Conservation (phyloP, 306 rosid genomes). For the Trifolium dubium region DNA sequence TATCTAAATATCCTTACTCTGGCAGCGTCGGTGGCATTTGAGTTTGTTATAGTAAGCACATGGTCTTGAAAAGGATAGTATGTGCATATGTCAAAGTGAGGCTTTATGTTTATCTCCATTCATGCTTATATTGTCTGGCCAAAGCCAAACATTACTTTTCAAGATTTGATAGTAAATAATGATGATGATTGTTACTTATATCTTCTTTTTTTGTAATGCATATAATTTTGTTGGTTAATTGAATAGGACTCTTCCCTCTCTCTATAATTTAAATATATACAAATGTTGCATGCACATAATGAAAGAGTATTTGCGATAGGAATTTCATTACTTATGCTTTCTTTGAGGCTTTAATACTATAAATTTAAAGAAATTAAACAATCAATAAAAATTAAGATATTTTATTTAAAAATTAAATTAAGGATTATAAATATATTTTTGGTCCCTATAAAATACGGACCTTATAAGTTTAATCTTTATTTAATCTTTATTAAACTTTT, state of each 20-base stretch:
- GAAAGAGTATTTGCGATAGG: not conserved
- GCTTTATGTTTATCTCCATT: conserved; percentile 7
- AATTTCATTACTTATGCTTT: too few species aligned
- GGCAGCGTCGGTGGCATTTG: conserved; percentile 34
- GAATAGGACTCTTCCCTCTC: not conserved
- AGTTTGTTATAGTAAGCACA: not conserved
- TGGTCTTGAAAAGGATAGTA: conserved; percentile 26
- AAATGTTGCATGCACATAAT: too few species aligned
- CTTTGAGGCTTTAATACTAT: too few species aligned
- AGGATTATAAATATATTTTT: too few species aligned
- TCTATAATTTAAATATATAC: not conserved
- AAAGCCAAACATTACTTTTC: conserved; percentile 51
- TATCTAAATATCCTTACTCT: too few species aligned
- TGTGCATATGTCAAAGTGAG: conserved; percentile 5
- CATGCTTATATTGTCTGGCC: conserved; percentile 37
- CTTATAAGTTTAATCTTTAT: too few species aligned
- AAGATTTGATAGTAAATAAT: conserved; percentile 20
- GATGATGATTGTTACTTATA: not conserved
- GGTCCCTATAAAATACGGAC: too few species aligned
- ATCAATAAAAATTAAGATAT: too few species aligned
- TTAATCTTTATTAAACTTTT: too few species aligned
- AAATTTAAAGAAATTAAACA: too few species aligned
- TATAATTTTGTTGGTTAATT: not conserved
- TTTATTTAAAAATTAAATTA: too few species aligned
- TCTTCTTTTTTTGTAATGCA: conserved; percentile 11